These are phyloP conservation scores for Leccinum barrowsii DNA, from an alignment of 768 basidiomycete genomes.

Conservation along the genomic window DNA sequence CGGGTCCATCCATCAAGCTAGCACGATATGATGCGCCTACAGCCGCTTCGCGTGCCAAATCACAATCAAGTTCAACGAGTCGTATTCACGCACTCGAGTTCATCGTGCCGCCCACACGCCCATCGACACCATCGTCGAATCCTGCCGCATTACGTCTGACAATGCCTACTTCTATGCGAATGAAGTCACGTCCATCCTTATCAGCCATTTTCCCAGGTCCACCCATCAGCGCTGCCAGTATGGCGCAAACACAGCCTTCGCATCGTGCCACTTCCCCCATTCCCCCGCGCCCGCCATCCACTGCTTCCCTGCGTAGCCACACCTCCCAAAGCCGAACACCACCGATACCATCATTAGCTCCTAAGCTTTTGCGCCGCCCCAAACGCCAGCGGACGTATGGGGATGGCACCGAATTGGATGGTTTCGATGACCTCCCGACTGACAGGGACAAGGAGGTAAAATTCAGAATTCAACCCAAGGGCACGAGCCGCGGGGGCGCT, in stretches of 20 bases:
- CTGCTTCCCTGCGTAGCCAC: conserved; percentile 42
- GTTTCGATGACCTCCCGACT: conserved; percentile 81
- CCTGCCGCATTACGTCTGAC: conserved; percentile 76
- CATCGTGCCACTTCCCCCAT: conserved; percentile 57
- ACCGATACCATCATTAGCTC: conserved; percentile 43
- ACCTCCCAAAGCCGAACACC: conserved; percentile 24
- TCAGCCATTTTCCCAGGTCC: conserved; percentile 67
- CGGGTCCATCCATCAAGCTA: conserved; percentile 36
- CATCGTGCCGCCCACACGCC: conserved; percentile 70
- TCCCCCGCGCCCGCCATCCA: conserved; percentile 58
- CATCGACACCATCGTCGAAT: conserved; percentile 77
- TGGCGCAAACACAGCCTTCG: conserved; percentile 31
- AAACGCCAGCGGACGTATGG: conserved; percentile 77
- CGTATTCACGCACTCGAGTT: conserved; percentile 58
- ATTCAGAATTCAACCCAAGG: conserved; percentile 74
- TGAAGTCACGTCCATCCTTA: conserved; percentile 71
- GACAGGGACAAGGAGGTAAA: conserved; percentile 78
- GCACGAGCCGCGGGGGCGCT: conserved; percentile 53
- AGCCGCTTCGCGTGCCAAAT: conserved; percentile 76
- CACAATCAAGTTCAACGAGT: conserved; percentile 61
- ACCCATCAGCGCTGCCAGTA: conserved; percentile 24
- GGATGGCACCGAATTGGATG: conserved; percentile 88
- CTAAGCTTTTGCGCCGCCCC: conserved; percentile 70
- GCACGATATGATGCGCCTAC: conserved; percentile 75
- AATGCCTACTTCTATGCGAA: conserved; percentile 78